Evolutionary conservation across 805 yeast genomes (phyloP).

Genomic region (Geotrichum ghanense): DNA sequence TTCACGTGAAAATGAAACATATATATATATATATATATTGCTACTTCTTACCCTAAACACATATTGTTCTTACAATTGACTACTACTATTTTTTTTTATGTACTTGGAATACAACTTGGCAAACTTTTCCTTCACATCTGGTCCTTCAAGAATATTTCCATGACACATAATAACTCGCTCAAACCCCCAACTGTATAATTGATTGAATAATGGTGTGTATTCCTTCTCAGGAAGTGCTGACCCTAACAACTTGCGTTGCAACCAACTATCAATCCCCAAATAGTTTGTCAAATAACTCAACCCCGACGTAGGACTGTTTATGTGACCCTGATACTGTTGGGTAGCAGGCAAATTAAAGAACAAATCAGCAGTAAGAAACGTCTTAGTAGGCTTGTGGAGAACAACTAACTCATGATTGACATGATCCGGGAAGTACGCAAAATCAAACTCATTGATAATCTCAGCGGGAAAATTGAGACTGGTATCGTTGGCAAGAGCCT

Average conservation of each 20-base stretch:
- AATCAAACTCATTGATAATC: conserved; percentile 35
- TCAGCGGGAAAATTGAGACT: conserved; percentile 23
- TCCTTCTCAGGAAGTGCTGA: conserved; percentile 17
- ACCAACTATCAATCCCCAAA: conserved; percentile 30
- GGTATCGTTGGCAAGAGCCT: conserved; percentile 2
- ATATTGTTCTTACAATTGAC: too few species aligned
- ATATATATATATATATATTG: too few species aligned
- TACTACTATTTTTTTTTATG: neutral
- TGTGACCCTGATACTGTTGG: conserved; percentile 40
- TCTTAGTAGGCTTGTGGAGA: conserved; percentile 36
- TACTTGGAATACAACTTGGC: conserved; percentile 1
- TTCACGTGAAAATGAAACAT: too few species aligned
- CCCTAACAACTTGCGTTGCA: conserved; percentile 26
- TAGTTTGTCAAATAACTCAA: conserved; percentile 30
- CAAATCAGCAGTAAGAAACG: conserved; percentile 49
- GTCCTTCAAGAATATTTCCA: conserved; percentile 41
- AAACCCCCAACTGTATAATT: conserved; percentile 33
- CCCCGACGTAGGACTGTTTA: conserved; percentile 35
- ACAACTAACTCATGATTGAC: conserved; percentile 48
- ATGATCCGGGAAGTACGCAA: conserved; percentile 46
- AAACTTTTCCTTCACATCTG: conserved; percentile 21
- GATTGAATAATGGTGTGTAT: conserved; percentile 10
- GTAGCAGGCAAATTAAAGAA: conserved; percentile 43
- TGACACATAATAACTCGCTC: conserved; percentile 46
- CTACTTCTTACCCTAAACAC: too few species aligned